These are phyloP conservation scores for Stygiomarasmius scandens DNA, from an alignment of 1,284 basidiomycete species.

Conservation along the genomic window DNA sequence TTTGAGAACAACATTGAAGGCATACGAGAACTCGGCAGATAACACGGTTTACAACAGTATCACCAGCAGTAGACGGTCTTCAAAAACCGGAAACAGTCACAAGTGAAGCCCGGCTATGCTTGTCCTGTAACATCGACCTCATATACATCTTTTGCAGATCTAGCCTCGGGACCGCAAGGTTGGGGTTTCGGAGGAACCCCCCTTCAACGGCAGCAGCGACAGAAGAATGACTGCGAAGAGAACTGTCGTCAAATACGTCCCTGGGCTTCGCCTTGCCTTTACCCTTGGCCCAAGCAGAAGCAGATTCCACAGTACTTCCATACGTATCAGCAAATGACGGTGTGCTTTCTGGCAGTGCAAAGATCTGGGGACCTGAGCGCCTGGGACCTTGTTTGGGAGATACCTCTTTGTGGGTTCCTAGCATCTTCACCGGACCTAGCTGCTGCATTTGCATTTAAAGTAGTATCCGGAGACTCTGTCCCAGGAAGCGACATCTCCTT, in stretches of 20 bases:
- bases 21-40: not conserved
- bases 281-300: not conserved
- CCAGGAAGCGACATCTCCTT: not conserved
- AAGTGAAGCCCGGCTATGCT: not conserved
- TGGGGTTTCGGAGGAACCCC: not conserved
- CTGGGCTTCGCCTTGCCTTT: not conserved
- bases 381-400: not conserved
- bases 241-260: not conserved
- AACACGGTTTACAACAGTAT: no score
- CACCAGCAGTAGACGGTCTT: no score
- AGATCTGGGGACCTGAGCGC: not conserved
- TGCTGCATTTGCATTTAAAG: no score
- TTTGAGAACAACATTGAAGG: no score
- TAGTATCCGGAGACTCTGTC: no score
- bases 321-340: not conserved
- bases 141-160: not conserved
- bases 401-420: no score
- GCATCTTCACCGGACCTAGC: no score
- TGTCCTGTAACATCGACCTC: not conserved
- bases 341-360: not conserved
- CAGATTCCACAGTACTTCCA: not conserved
- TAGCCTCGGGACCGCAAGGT: not conserved
- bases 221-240: not conserved
- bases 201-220: no score
- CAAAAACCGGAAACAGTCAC: not conserved